phyloP scores from a whole-genome alignment of 768 basidiomycete genomes.

The Termitomyces titanicus region DNA sequence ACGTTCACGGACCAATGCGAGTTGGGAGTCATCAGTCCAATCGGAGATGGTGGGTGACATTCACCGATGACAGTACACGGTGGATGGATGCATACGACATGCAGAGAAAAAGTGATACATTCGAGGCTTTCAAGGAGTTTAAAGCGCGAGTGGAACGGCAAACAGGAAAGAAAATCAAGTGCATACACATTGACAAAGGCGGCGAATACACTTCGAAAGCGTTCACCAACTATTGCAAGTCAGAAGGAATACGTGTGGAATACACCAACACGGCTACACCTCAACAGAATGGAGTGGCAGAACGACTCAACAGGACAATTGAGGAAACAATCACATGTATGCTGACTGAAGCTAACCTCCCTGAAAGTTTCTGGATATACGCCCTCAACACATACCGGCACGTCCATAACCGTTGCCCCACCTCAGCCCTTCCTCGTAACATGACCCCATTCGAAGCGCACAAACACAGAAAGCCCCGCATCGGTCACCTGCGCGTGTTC shows the following conservation, averaged over 20 bases:
- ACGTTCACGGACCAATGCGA: background rate
- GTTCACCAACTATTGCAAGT: constrained; percentile 16
- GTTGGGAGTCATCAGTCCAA: background rate
- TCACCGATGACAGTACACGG: background rate
- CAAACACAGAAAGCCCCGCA: background rate
- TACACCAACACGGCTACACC: background rate
- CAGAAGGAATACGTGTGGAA: background rate
- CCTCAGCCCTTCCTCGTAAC: no score
- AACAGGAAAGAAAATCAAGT: background rate
- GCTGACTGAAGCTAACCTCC: background rate
- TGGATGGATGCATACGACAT: background rate
- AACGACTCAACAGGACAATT: background rate
- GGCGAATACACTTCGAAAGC: constrained; percentile 27
- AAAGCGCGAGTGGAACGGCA: background rate
- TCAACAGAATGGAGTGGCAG: constrained; percentile 5
- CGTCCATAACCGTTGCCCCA: no score
- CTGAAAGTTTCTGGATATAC: background rate
- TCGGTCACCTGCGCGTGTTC: constrained; percentile 24
- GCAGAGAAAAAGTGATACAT: constrained; percentile 14
- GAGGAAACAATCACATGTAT: background rate
- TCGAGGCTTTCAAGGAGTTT: background rate
- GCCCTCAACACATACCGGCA: background rate
- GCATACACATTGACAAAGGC: constrained; percentile 28
- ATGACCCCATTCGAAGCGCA: no score
- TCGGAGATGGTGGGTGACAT: background rate